Conservation (phyloP, 1,139 yeast species). For the Saccharomycopsis phalli region DNA sequence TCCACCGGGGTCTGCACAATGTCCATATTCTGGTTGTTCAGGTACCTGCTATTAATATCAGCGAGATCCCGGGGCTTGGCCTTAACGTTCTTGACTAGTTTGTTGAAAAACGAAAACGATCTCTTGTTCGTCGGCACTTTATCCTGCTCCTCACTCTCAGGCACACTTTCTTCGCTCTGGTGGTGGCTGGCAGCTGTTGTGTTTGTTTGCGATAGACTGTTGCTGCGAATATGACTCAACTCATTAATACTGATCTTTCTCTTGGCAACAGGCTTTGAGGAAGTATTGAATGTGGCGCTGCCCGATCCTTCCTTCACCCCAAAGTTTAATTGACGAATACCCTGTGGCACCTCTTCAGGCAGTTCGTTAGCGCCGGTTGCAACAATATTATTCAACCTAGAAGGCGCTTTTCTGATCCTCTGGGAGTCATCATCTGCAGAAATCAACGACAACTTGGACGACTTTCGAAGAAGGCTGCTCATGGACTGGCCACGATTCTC, state of each 20-base stretch:
- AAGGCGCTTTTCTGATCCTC: not conserved
- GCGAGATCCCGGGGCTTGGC: not conserved
- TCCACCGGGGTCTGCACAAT: slow-evolving; percentile 9
- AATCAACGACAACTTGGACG: slow-evolving; percentile 13
- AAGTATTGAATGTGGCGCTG: not conserved
- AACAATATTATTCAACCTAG: slow-evolving; percentile 7
- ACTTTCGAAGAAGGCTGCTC: slow-evolving; percentile 7
- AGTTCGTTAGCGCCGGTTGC: slow-evolving; percentile 3
- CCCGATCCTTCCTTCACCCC: slow-evolving; percentile 1
- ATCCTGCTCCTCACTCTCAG: not conserved
- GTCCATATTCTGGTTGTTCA: slow-evolving; percentile 4
- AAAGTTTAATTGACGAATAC: slow-evolving; percentile 12
- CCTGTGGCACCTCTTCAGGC: not conserved
- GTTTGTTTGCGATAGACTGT: slow-evolving; percentile 7
- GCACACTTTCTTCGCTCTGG: not conserved
- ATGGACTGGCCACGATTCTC: too few relatives aligned
- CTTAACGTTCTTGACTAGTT: slow-evolving; percentile 5
- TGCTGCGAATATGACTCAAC: slow-evolving; percentile 12
- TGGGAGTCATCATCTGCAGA: slow-evolving; percentile 7
- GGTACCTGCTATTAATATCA: slow-evolving; percentile 4
- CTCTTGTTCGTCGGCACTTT: slow-evolving; percentile 5
- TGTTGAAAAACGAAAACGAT: slow-evolving; percentile 16
- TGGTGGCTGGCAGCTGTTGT: not conserved
- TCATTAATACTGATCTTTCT: slow-evolving; percentile 17
- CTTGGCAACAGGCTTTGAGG: slow-evolving; percentile 1